Conservation (phyloP, 2,329 filamentous ascomycete species). For the Graphiopsis chlorocephala region DNA sequence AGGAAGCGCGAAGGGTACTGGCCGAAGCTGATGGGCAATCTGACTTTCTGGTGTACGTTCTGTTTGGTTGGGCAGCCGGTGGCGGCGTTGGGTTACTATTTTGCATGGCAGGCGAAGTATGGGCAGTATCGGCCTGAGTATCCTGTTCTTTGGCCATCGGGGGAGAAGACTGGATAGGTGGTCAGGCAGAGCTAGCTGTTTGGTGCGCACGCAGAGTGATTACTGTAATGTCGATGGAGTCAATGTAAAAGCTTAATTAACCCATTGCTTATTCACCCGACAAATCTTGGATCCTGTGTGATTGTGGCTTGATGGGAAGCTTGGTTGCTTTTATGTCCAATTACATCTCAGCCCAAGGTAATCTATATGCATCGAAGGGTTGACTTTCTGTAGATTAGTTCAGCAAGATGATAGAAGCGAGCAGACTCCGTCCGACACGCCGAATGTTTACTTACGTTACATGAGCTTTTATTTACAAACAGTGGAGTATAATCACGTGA, state of each 20-base stretch:
- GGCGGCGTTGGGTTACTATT: slow-evolving; percentile 90
- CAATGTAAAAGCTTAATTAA: not conserved
- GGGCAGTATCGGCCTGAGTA: slow-evolving; percentile 44
- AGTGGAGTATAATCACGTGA: not conserved
- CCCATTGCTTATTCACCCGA: not conserved
- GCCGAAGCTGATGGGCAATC: slow-evolving; percentile 81
- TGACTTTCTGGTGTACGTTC: slow-evolving; percentile 95
- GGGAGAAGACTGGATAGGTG: slow-evolving; percentile 1
- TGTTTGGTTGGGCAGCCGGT: slow-evolving; percentile 93
- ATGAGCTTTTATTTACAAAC: not conserved
- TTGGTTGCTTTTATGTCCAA: not conserved
- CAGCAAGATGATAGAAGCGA: not conserved
- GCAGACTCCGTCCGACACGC: too few species aligned
- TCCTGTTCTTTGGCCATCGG: slow-evolving; percentile 7
- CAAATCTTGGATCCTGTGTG: not conserved
- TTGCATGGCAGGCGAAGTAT: slow-evolving; percentile 98
- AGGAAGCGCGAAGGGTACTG: slow-evolving; percentile 74
- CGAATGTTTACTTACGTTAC: too few species aligned
- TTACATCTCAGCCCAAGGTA: not conserved
- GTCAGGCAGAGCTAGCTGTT: not conserved
- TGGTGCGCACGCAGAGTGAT: not conserved
- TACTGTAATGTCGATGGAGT: not conserved
- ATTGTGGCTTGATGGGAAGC: not conserved
- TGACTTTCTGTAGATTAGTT: not conserved
- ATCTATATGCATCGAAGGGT: not conserved